These are phyloP conservation scores for Dunaliella primolecta DNA, from an alignment of 139 green algal species.

Conservation along the genomic window DNA sequence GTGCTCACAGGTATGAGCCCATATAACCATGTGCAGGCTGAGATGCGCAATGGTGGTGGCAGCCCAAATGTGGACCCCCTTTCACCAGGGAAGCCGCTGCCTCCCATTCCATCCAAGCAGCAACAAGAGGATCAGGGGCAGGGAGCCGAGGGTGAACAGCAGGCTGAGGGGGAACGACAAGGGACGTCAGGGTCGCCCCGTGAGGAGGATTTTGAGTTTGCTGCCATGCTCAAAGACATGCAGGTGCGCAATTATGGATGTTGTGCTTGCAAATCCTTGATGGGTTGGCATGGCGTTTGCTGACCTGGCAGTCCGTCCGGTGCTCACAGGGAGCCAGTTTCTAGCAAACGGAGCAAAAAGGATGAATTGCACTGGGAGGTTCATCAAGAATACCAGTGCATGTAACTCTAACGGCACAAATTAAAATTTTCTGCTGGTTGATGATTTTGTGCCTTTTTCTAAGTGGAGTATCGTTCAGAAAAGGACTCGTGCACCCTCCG, in stretches of 20 bases:
- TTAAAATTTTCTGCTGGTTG: no score
- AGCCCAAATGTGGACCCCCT: not conserved
- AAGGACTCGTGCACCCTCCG: no score
- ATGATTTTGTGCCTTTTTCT: no score
- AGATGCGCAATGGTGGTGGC: not conserved
- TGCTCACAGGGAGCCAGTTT: no score
- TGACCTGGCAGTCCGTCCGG: not conserved
- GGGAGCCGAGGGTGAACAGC: not conserved
- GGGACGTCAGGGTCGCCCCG: not conserved
- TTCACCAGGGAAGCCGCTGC: not conserved
- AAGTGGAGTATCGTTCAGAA: no score
- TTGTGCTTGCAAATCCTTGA: no score
- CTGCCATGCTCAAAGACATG: conserved; percentile 63
- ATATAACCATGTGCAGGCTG: no score
- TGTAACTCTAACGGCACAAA: no score
- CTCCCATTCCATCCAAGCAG: not conserved
- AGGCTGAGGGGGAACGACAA: not conserved
- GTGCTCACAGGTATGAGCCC: no score
- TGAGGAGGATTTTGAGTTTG: conserved; percentile 43
- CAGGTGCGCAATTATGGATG: conserved; percentile 30
- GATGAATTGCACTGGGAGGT: no score
- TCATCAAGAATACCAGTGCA: no score
- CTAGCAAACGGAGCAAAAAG: no score
- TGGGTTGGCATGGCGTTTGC: not conserved
- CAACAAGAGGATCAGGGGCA: not conserved